Evolutionary conservation across 352 stramenopile species (phyloP), one percentile per base, ranked within the genome.

Genomic region (Pythium diclinum): DNA sequence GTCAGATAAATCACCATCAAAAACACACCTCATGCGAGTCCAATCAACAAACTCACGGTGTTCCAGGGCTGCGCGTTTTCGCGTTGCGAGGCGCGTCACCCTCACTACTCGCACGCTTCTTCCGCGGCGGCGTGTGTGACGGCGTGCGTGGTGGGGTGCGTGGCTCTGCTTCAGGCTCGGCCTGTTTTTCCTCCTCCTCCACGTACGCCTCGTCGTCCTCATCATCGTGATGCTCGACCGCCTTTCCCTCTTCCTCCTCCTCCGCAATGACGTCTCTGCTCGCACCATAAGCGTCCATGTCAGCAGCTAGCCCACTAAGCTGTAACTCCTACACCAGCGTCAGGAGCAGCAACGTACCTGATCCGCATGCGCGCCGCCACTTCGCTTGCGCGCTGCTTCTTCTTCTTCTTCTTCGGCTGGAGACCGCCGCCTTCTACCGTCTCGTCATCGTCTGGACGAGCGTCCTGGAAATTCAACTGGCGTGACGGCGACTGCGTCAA

Each of bases 401-500:
- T 58, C 51, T 25, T 28, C 38, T 40, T 36, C 11, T 10, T 28
- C 38, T 40, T 36, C 11, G 3, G 42, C 4, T 6, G 55, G 25
- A 30, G n/a, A 17, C 23, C 11, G 13, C 53, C 28, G 13, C 53
- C 28, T 11, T 61, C 42, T 6, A 52, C 23, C 19, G 34, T 38
- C 9, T 59, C 59, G 4, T 57, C 60, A n/a, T 71, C 65, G 28
- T 62, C 67, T n/a, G 61, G 51, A 32, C 25, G 47, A 25, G 49
- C 65, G n/a, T 48, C 69, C 19, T 54, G 51, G 23, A 82, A 83
- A 30, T 78, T 56, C 30, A 87, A 32, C 36, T 82, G 74, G 14
- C 69, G 72, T 10, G 67, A 61, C 10, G 65, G 56, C 21, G 63
- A 56, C 11, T 32, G 7, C 32, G 32, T 47, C 9, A 59, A 49